Evolutionary conservation across 257 asterid species (phyloP).

Genomic region (Nicotiana benthamiana): DNA sequence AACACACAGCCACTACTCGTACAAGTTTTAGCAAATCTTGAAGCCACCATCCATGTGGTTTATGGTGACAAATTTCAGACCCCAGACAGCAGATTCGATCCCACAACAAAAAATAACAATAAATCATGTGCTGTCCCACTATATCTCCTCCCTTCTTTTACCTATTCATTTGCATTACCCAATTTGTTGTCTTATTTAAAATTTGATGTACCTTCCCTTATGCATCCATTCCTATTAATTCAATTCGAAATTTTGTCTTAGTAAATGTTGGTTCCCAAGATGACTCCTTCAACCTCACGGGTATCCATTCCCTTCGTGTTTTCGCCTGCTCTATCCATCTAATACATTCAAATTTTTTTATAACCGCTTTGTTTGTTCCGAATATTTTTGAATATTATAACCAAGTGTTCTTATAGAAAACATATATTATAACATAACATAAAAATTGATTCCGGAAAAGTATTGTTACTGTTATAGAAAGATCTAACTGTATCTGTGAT

Average conservation of each 20-base stretch:
- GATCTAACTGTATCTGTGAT: too few relatives aligned
- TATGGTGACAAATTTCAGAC: background rate
- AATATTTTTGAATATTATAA: too few relatives aligned
- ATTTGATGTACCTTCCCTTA: background rate
- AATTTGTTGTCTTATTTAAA: too few relatives aligned
- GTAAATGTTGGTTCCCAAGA: too few relatives aligned
- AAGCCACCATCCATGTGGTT: slow-evolving; percentile 15
- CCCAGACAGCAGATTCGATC: background rate
- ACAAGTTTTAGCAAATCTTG: slow-evolving; percentile 23
- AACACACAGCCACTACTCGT: background rate
- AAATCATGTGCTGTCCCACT: background rate
- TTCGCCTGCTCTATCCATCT: background rate
- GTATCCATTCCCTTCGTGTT: background rate
- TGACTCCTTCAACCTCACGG: background rate
- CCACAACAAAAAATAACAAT: background rate
- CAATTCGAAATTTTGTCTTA: background rate
- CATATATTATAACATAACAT: too few relatives aligned
- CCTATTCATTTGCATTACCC: background rate
- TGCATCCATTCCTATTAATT: background rate
- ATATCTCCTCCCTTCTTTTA: background rate
- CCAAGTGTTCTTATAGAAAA: too few relatives aligned
- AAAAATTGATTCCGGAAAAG: too few relatives aligned
- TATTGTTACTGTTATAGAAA: too few relatives aligned
- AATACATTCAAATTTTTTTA: too few relatives aligned
- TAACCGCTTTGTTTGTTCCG: too few relatives aligned